phyloP scores from a whole-genome alignment of 2,329 filamentous ascomycete genomes.

The Colletotrichum tropicale region DNA sequence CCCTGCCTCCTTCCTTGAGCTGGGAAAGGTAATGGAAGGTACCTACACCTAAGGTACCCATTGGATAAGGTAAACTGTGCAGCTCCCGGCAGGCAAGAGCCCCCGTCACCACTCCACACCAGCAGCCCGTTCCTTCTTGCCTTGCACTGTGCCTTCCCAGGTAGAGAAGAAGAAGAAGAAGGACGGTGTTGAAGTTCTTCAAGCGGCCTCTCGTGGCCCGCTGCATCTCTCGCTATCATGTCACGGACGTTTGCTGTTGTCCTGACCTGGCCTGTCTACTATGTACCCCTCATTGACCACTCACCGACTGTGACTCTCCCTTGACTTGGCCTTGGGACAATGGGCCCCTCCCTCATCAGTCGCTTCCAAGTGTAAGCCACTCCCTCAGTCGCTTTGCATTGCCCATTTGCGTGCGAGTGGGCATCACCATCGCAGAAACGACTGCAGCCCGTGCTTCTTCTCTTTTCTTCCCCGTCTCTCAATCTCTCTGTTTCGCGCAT shows the following conservation, averaged over 20 bases:
- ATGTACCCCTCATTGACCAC: neutral
- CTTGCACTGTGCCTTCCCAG: neutral
- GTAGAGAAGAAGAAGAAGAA: neutral
- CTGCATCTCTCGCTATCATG: slow-evolving; percentile 9
- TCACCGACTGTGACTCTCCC: neutral
- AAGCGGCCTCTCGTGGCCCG: neutral
- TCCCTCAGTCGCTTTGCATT: neutral
- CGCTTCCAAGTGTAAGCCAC: neutral
- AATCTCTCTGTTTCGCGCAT: neutral
- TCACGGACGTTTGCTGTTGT: neutral
- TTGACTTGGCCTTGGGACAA: neutral
- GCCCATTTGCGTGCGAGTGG: neutral
- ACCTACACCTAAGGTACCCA: neutral
- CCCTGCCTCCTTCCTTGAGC: neutral
- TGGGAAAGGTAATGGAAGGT: neutral
- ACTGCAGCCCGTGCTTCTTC: neutral
- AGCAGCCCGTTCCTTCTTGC: neutral
- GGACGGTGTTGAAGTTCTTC: neutral
- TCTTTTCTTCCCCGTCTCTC: neutral
- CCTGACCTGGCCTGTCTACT: neutral
- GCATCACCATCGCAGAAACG: neutral
- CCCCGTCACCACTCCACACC: neutral
- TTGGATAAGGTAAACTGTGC: neutral
- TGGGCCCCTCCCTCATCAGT: neutral
- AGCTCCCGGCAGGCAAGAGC: neutral